Base-by-base conservation (phyloP, 2,329 filamentous ascomycete species). In the Xylariaceae sp. region DNA sequence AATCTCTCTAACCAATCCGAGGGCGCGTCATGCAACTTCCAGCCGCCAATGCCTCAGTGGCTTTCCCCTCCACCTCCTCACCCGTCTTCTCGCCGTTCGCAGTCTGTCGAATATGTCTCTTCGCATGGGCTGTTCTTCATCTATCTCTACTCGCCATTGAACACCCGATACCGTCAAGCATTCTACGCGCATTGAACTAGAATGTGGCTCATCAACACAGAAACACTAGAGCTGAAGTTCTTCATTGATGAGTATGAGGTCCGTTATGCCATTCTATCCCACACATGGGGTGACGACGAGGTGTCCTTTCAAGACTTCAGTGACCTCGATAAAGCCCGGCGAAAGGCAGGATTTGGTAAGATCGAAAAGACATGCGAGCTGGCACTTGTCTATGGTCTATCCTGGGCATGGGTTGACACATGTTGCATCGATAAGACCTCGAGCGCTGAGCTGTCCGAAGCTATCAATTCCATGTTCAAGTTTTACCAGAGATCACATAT, bases 321-420 rank as follows among this genome's bases (percentile, higher is more conserved):
- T 14, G 22, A 27, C 7, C 22, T 27, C 7, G 2, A n/a, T 6
- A 36, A 15, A 5, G 33, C 33, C 33, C 22, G 22, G 22, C 5
- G 9, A 3, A 47, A 32, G 15, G 7, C 12, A 30, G 45, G 38
- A 9, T n/a, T 15, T 11, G 7, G 11, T 6, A 49, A 46, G 41
- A 42, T 48, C 5, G 6, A 18, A 2, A 22, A 30, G 32, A 44
- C 27, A 4, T 48, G 46, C 33, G 14, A 35, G 17, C 15, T 11
- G 3, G 46, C 46, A 14, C 7, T 14, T 3, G 14, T 9, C 9
- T 12, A 38, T 11, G 31, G 32, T 4, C 32, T 22, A 7, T n/a
- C 36, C 15, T 48, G 44, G n/a, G 27, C 27, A 11, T 48, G 46
- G 46, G 31, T 48, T 32, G 46, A 48, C 15, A 48, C 46, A 2